Evolutionary conservation across 495 filamentous ascomycete genomes (phyloP), one percentile per base, ranked within the genome.

Genomic region (Haplographium delicatum): DNA sequence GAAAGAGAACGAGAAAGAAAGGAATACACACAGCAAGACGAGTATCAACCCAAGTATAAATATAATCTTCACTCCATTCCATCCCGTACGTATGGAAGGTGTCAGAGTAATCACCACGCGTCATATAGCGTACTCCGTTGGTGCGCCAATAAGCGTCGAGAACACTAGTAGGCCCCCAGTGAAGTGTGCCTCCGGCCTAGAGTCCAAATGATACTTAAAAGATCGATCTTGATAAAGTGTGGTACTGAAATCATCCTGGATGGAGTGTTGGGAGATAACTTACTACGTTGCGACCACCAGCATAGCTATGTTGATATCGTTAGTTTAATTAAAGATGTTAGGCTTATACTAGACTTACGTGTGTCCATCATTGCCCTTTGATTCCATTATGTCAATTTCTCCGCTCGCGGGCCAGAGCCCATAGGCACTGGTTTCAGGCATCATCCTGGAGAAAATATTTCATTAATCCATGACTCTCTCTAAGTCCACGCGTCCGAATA

Each of bases 1-100:
- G n/a, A n/a, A n/a, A n/a, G n/a, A n/a, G n/a, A n/a, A n/a, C n/a
- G n/a, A n/a, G n/a, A n/a, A n/a, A n/a, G n/a, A n/a, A n/a, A n/a
- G n/a, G n/a, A n/a, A n/a, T n/a, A n/a, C n/a, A n/a, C n/a, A n/a
- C n/a, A n/a, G n/a, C n/a, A n/a, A n/a, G n/a, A n/a, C n/a, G n/a
- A 33, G 18, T 45, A 62, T 86, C 73, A 48, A 86, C 67, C 59
- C 83, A 86, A 8, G 80, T 80, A 61, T 80, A 85, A 22, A 86
- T 66, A 66, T 86, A 86, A 26, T 82, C 81, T 54, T 82, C 74
- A 53, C 71, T 77, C 82, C 82, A 86, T 62, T 85, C 82, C 13
- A 86, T 43, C 5, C 83, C 82, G 57, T 73, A 86, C 0, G 79
- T 84, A 60, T 86, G 79, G 57, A 58, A 66, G 22, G 20, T 7